Conservation (phyloP, 306 rosid species). For the Cicer arietinum region DNA sequence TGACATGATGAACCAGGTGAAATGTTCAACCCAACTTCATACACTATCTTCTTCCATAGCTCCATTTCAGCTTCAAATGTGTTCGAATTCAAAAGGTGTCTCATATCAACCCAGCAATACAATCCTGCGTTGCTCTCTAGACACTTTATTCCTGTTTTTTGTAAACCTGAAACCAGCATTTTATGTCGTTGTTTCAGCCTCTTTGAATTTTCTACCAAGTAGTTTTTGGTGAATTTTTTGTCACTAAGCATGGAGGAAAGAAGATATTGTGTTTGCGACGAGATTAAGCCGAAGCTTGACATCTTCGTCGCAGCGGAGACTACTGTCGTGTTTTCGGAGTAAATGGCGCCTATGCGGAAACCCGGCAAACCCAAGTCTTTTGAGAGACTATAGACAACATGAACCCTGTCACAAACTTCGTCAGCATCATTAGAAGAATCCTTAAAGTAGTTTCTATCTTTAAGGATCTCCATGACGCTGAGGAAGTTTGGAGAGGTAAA, state of each 20-base stretch:
- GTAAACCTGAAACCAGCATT: conserved; percentile 60
- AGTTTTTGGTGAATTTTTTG: conserved; percentile 63
- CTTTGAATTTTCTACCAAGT: conserved; percentile 62
- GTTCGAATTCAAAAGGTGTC: conserved; percentile 60
- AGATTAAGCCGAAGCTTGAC: conserved; percentile 86
- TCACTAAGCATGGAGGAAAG: conserved; percentile 73
- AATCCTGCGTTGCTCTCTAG: conserved; percentile 76
- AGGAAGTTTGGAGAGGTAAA: conserved; percentile 65
- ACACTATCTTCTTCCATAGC: conserved; percentile 74
- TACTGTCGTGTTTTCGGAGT: conserved; percentile 67
- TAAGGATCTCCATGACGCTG: conserved; percentile 72
- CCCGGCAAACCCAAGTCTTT: conserved; percentile 90
- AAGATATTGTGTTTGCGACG: conserved; percentile 83
- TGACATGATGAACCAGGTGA: conserved; percentile 86
- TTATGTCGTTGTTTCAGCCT: conserved; percentile 61
- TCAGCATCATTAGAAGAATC: background rate
- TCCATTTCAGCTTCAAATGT: conserved; percentile 81
- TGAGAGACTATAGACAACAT: conserved; percentile 81
- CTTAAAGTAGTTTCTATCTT: conserved; percentile 45
- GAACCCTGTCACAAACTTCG: conserved; percentile 60
- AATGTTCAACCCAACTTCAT: conserved; percentile 68
- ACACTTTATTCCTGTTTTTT: conserved; percentile 62
- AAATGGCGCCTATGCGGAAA: conserved; percentile 77
- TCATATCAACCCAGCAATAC: conserved; percentile 86
- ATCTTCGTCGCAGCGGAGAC: conserved; percentile 74